Percentiles rank a stretch among this genome's conserved stretches.
Conservation (phyloP, 257 asterid genomes). For the Solanum appendiculatum region DNA sequence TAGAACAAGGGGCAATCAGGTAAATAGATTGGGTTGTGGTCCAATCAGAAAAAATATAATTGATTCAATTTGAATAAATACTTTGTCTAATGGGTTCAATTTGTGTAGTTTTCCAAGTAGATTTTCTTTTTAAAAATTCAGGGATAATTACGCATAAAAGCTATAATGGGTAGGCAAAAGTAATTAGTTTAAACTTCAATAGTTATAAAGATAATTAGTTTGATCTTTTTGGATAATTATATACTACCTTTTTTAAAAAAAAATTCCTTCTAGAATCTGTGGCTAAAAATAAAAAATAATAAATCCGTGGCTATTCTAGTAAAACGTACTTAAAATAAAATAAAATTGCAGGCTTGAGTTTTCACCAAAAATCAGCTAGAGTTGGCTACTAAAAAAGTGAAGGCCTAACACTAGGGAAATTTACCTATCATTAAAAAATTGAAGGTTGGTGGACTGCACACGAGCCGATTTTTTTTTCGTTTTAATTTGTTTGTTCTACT, state of each 20-base stretch:
- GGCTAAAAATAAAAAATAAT: background rate
- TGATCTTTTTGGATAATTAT: background rate
- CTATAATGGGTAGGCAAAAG: background rate
- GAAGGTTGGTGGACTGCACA: background rate
- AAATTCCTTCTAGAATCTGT: background rate
- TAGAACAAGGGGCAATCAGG: no score
- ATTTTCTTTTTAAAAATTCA: no score
- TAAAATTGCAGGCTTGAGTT: background rate
- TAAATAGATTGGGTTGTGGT: no score
- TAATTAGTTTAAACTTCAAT: no score
- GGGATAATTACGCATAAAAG: no score
- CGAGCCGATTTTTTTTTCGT: background rate
- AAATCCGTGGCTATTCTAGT: background rate
- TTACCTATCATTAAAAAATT: background rate
- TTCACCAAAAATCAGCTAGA: background rate
- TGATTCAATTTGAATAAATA: no score
- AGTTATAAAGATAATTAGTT: background rate
- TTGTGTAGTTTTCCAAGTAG: no score
- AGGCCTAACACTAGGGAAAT: background rate
- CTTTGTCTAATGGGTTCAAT: no score
- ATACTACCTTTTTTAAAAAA: no score
- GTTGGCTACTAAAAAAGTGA: background rate
- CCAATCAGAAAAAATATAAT: no score
- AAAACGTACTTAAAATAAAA: background rate
- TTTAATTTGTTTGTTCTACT: no score